A percentile compares a stretch with the other conserved stretches of the same genome.
These are phyloP conservation scores for Candida dendrica DNA, from an alignment of 805 yeast species.

Conservation along the genomic window DNA sequence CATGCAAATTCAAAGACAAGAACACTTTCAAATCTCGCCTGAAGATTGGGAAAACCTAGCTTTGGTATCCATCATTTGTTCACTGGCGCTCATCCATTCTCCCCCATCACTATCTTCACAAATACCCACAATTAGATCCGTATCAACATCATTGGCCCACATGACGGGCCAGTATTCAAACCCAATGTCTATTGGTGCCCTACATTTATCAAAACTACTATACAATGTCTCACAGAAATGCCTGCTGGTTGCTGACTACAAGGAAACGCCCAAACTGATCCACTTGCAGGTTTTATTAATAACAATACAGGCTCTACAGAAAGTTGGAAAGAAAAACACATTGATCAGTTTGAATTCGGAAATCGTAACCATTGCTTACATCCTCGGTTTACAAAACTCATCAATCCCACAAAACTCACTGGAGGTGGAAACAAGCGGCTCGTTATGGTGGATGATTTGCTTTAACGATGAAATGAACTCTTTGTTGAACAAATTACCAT, in stretches of 20 bases:
- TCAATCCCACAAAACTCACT: slow-evolving; percentile 13
- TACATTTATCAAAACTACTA: slow-evolving; percentile 1
- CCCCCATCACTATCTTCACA: slow-evolving; percentile 2
- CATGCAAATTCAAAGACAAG: background rate
- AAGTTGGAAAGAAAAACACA: slow-evolving; percentile 11
- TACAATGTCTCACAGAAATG: slow-evolving; percentile 13
- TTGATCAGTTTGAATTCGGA: slow-evolving; percentile 14
- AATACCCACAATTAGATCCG: background rate
- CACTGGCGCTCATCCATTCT: slow-evolving; percentile 11
- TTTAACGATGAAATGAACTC: slow-evolving; percentile 15
- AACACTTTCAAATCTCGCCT: background rate
- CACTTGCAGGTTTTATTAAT: slow-evolving; percentile 15
- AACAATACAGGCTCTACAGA: slow-evolving; percentile 3
- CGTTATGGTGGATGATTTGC: slow-evolving; percentile 18
- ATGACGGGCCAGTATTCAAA: background rate
- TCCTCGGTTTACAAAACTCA: slow-evolving; percentile 12
- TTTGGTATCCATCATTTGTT: slow-evolving; percentile 10
- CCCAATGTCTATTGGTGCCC: background rate
- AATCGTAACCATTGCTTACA: slow-evolving; percentile 16
- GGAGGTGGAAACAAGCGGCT: slow-evolving; percentile 11
- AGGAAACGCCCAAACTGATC: slow-evolving; percentile 11
- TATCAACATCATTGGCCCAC: background rate
- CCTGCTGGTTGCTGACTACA: slow-evolving; percentile 10
- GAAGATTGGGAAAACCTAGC: slow-evolving; percentile 14
- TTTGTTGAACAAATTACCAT: slow-evolving; percentile 9